These are phyloP conservation scores for Neodidymelliopsis sp. DNA, from an alignment of 2,329 filamentous ascomycete species.

Conservation along the genomic window DNA sequence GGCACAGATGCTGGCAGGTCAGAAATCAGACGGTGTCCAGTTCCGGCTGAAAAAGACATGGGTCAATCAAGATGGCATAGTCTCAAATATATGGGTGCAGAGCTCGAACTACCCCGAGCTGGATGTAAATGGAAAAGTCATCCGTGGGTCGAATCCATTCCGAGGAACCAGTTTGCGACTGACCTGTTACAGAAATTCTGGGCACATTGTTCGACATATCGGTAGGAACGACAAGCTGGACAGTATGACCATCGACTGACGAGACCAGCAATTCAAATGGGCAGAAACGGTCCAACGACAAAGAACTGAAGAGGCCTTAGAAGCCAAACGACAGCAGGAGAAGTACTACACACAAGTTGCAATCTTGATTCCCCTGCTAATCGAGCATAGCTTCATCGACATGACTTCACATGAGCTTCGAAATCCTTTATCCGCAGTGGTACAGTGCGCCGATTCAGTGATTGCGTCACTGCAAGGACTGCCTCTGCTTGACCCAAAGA, in stretches of 20 bases:
- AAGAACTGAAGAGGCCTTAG: constrained; percentile 45
- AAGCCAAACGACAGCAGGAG: constrained; percentile 49
- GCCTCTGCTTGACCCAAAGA: not conserved
- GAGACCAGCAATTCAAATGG: constrained; percentile 42
- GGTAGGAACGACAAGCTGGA: not conserved
- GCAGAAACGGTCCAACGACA: constrained; percentile 45
- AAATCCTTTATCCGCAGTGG: constrained; percentile 46
- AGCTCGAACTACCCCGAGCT: constrained; percentile 36
- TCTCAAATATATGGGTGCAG: constrained; percentile 37
- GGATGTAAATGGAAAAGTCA: constrained; percentile 33
- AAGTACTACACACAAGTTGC: no score
- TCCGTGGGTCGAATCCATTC: constrained; percentile 16
- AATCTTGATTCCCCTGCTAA: no score
- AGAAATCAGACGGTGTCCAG: constrained; percentile 27
- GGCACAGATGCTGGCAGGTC: constrained; percentile 23
- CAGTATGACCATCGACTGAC: not conserved
- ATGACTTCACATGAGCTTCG: constrained; percentile 50
- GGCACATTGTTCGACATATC: constrained; percentile 49
- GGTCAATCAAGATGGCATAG: constrained; percentile 34
- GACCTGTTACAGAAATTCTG: constrained; percentile 32
- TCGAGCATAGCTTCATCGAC: constrained; percentile 33
- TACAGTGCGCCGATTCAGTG: constrained; percentile 54
- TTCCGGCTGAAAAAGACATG: constrained; percentile 39
- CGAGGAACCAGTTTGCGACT: not conserved
- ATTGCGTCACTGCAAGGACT: constrained; percentile 23